Base-by-base conservation (phyloP, 257 asterid genomes). In the Jacaranda copaia region DNA sequence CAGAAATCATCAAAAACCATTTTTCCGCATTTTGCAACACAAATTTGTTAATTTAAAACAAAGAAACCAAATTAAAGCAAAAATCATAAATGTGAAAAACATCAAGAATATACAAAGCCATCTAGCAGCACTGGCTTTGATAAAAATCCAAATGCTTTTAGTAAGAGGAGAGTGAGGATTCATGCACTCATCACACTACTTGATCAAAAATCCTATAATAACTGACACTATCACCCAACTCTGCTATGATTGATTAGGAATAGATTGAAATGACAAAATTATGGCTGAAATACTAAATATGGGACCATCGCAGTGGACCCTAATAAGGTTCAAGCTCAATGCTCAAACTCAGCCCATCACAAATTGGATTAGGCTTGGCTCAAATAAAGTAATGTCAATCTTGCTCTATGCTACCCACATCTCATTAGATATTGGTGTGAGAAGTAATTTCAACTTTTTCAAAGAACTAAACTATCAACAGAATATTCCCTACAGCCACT, bases 171-270 rank as follows among this genome's bases (percentile, higher is more conserved):
- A 64, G 59, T 0, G 43, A 70, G 13, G 42, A 19, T 68, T 62
- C 12, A 32, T 62, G 42, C 14, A 53, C 39, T 53, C 36, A 48
- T 38, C 36, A 52, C 12, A 32, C 35, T 12, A 51, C 48, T 57
- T n/a, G 36, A 52, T 75, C 64, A 2, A 52, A 13, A 43, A 80
- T 48, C 6, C 56, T 49, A 68, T 43, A 11, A 67, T 35, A 46
- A 14, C 49, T 58, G 68, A 19, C 67, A 66, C 57, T 76, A 60
- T 59, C 73, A 58, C 57, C 76, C 35, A 72, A 57, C 74, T 36
- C 16, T 15, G 68, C 62, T 55, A 66, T 49, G 15, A 42, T 35
- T 57, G 49, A 72, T 19, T 25, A 59, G 16, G 15, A 68, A 40
- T 40, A 55, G 49, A 68, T 35, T 58, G 40, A 51, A 20, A 38